Evolutionary conservation across 75 land plant genomes (phyloP), one percentile per base, ranked within the genome.

Genomic region (Pinus albicaulis): DNA sequence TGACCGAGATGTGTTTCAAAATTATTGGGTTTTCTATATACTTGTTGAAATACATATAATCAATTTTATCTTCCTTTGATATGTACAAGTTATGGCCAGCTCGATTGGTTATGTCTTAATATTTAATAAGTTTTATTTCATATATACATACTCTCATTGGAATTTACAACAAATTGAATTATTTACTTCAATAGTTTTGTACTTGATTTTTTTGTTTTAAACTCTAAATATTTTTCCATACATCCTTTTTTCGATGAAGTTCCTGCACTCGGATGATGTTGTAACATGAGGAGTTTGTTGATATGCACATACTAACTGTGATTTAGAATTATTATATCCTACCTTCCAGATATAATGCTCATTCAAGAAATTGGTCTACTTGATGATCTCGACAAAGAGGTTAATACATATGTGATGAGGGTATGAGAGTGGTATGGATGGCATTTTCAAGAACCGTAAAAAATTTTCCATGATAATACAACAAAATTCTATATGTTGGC

Each of bases 381-480:
- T 59, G 99, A 96, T 87, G 99, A 96, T 86, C 87, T 96, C 80
- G 99, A 96, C 80, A 93, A 96, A 76, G 99, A 96, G 79, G 86
- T 96, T 0, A 96, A 93, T 77, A n/a, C n/a, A n/a, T n/a, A n/a
- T n/a, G n/a, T n/a, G n/a, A n/a, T n/a, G n/a, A n/a, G n/a, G n/a
- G n/a, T n/a, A n/a, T n/a, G n/a, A n/a, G n/a, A n/a, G n/a, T n/a
- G n/a, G n/a, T n/a, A n/a, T n/a, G n/a, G n/a, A n/a, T n/a, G n/a
- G n/a, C n/a, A n/a, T n/a, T n/a, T n/a, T n/a, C n/a, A n/a, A n/a
- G n/a, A n/a, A n/a, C n/a, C n/a, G n/a, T n/a, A n/a, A n/a, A n/a
- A n/a, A n/a, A n/a, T n/a, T n/a, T n/a, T n/a, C n/a, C n/a, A n/a
- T n/a, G n/a, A n/a, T n/a, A n/a, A n/a, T n/a, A n/a, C n/a, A n/a